Conservation (phyloP, 345 rosid genomes). For the Sonneratia caseolaris region DNA sequence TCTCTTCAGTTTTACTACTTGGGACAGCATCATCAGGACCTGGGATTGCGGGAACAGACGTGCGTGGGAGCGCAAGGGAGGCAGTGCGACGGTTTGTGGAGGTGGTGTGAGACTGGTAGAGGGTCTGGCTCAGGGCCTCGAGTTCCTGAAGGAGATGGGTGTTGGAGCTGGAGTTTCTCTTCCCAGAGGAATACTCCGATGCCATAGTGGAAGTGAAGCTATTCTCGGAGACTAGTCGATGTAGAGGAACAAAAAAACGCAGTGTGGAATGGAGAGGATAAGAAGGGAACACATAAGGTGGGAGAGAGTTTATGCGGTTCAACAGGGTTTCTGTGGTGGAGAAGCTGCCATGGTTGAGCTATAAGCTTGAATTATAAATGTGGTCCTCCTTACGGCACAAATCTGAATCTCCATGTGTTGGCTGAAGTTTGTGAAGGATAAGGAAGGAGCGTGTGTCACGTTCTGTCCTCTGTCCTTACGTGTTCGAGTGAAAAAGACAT, state of each 20-base stretch:
- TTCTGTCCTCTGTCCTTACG: not conserved
- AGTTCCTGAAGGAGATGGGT: constrained; percentile 76
- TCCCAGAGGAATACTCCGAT: constrained; percentile 43
- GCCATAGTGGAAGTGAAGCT: not conserved
- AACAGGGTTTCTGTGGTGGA: constrained; percentile 15
- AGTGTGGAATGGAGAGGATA: not conserved
- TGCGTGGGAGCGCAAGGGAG: constrained; percentile 76
- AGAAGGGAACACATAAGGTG: constrained; percentile 13
- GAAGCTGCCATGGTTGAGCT: constrained; percentile 7
- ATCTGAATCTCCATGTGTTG: not conserved
- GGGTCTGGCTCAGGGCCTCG: constrained; percentile 66
- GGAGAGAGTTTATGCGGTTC: constrained; percentile 5
- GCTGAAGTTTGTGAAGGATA: constrained; percentile 27
- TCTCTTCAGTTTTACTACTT: constrained; percentile 18
- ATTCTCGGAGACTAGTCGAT: not conserved
- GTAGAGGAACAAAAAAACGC: not conserved
- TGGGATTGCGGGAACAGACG: constrained; percentile 33
- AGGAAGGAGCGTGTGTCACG: constrained; percentile 5
- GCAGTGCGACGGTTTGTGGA: constrained; percentile 49
- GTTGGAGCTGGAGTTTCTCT: constrained; percentile 56
- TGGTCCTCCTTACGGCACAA: constrained; percentile 11
- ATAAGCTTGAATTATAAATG: not conserved
- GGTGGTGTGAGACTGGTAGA: constrained; percentile 58
- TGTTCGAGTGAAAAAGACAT: not conserved
- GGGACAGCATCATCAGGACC: constrained; percentile 30